These are phyloP conservation scores for Acorus gramineus DNA, from an alignment of 106 monocot species.

Conservation along the genomic window DNA sequence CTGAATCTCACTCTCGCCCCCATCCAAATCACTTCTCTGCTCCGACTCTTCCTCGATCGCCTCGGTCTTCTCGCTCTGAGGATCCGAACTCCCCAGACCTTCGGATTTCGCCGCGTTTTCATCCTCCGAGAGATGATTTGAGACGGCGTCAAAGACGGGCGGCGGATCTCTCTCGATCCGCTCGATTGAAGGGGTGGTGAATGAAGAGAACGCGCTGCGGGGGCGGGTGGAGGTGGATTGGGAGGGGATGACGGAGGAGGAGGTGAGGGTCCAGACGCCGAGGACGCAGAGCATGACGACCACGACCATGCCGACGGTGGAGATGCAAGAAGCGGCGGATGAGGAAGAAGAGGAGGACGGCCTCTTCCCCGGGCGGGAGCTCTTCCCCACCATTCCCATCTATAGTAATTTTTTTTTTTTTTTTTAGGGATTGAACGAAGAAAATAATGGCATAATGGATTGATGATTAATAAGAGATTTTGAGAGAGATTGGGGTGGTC, in stretches of 20 bases:
- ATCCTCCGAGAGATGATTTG: conserved; percentile 1
- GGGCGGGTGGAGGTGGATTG: neutral
- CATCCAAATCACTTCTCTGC: neutral
- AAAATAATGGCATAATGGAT: no score
- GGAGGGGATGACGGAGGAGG: conserved; percentile 26
- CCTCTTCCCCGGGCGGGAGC: conserved; percentile 26
- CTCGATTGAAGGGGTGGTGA: neutral
- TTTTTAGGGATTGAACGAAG: no score
- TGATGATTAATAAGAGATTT: no score
- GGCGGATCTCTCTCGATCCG: neutral
- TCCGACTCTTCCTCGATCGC: neutral
- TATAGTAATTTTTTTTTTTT: no score
- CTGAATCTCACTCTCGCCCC: neutral
- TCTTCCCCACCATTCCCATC: conserved; percentile 20
- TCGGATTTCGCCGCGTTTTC: neutral
- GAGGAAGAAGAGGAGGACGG: conserved; percentile 7
- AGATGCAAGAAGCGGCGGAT: conserved; percentile 16
- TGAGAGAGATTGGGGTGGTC: no score
- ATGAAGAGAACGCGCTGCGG: neutral
- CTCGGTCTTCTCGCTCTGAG: neutral
- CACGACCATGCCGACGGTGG: conserved; percentile 30
- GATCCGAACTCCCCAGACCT: no score
- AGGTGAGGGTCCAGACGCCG: conserved; percentile 42
- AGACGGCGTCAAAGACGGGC: neutral
- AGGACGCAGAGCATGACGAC: conserved; percentile 39